Evolutionary conservation across 2,329 filamentous ascomycete genomes (phyloP).

Genomic region (Ophioceras dolichostomum): DNA sequence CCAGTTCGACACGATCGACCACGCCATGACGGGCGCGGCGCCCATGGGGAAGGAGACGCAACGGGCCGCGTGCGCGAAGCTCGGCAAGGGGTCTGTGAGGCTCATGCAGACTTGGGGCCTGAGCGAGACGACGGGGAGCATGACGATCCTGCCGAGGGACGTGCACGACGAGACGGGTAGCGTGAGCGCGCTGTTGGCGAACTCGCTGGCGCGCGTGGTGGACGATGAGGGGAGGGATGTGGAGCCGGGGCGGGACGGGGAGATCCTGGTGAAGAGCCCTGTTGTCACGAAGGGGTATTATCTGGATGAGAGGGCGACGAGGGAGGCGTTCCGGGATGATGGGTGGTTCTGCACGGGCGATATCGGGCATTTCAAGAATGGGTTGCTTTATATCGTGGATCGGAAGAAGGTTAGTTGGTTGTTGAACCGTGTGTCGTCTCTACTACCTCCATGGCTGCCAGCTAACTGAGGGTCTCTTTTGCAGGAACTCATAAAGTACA

Average conservation of each 20-base stretch:
- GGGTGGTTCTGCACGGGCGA: slow-evolving; percentile 73
- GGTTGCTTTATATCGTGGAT: slow-evolving; percentile 69
- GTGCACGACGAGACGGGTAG: slow-evolving; percentile 31
- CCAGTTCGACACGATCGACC: slow-evolving; percentile 36
- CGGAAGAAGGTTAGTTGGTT: slow-evolving; percentile 46
- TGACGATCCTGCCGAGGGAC: slow-evolving; percentile 30
- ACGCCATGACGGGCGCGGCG: slow-evolving; percentile 40
- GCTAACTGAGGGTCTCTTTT: too few relatives aligned
- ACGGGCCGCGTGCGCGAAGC: slow-evolving; percentile 31
- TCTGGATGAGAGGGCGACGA: slow-evolving; percentile 54
- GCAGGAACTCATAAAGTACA: slow-evolving; percentile 63
- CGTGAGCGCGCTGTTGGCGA: slow-evolving; percentile 27
- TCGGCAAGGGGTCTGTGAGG: slow-evolving; percentile 25
- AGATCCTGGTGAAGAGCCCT: slow-evolving; percentile 57
- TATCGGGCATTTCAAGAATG: slow-evolving; percentile 56
- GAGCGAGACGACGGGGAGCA: slow-evolving; percentile 39
- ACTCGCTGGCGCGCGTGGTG: slow-evolving; percentile 21
- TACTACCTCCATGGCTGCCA: too few relatives aligned
- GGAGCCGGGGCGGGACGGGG: slow-evolving; percentile 32
- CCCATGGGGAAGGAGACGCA: slow-evolving; percentile 44
- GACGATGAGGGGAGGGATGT: slow-evolving; percentile 27
- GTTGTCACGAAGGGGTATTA: slow-evolving; percentile 62
- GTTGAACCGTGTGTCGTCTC: too few relatives aligned
- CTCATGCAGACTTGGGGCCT: slow-evolving; percentile 45
- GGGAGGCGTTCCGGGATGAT: slow-evolving; percentile 38